A percentile compares a stretch with the other conserved stretches of the same genome.
Evolutionary conservation across 2,329 filamentous ascomycete genomes (phyloP).

Genomic region (Whalleya microplaca): DNA sequence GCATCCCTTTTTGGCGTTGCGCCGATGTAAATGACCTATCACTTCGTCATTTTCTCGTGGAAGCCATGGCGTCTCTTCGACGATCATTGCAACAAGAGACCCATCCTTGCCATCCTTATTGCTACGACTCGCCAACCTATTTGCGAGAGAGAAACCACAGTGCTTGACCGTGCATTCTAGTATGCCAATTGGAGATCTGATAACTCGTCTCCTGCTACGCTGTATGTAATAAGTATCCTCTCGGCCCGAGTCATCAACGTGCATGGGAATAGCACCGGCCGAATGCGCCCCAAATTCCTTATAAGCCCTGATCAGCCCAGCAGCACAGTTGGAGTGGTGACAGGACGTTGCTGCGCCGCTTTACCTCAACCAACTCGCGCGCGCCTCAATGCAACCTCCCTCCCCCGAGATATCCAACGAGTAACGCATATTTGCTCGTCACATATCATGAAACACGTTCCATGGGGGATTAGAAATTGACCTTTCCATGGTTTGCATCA

Average conservation of each 20-base stretch:
- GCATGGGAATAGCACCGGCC: slow-evolving; percentile 4
- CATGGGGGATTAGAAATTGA: not conserved
- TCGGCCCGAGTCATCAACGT: slow-evolving; percentile 17
- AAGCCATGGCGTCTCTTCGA: slow-evolving; percentile 2
- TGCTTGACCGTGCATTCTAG: too few species aligned
- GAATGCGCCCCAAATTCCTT: not conserved
- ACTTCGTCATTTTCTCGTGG: slow-evolving; percentile 19
- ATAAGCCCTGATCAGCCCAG: not conserved
- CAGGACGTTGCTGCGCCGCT: slow-evolving; percentile 8
- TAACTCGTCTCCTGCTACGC: not conserved
- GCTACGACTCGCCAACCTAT: slow-evolving; percentile 4
- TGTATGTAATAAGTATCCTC: not conserved
- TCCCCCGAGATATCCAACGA: slow-evolving; percentile 12
- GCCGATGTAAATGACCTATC: slow-evolving; percentile 24
- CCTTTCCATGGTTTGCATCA: slow-evolving; percentile 9
- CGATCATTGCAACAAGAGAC: slow-evolving; percentile 5
- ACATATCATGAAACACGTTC: slow-evolving; percentile 20
- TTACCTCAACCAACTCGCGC: slow-evolving; percentile 2
- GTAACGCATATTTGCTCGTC: slow-evolving; percentile 14
- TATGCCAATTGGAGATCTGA: slow-evolving; percentile 9
- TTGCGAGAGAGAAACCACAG: too few species aligned
- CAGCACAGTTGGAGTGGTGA: slow-evolving; percentile 1
- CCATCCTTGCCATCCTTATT: slow-evolving; percentile 8
- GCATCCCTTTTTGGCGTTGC: slow-evolving; percentile 9
- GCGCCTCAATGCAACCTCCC: slow-evolving; percentile 9